Base-by-base conservation (phyloP, 306 rosid genomes). In the Vigna reflexopilosa region DNA sequence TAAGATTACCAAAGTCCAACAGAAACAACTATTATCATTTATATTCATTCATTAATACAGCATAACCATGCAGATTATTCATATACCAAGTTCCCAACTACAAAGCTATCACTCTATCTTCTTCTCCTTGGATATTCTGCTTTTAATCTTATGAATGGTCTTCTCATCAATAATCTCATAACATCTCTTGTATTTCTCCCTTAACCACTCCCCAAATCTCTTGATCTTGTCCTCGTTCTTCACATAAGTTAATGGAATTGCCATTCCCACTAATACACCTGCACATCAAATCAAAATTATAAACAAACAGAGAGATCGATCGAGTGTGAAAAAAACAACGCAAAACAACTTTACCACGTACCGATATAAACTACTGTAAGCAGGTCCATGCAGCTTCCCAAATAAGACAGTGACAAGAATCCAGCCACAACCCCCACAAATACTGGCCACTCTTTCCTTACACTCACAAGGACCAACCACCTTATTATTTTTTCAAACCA, bases 101-200 rank as follows among this genome's bases (percentile, higher is more conserved):
- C 54, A 79, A 44, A 16, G 30, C 28, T 22, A 51, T 73, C 77
- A 87, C 49, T 87, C 86, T 17, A 47, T 50, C 74, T 89, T 91
- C 79, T 89, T 89, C 44, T 48, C 84, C 73, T 68, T 34, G 15
- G 30, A 10, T 38, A 86, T 57, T 83, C 48, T 86, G 67, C 50
- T 70, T 69, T 47, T 84, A 17, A 84, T 63, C 57, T 88, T 88
- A 77, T 81, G 79, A 11, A 84, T 45, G 26, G 90, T 86, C 84
- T 84, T 93, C 10, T 86, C 91, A 62, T 90, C 87, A 40, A 90
- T 9, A 50, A 77, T 79, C 70, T 88, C 85, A 32, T 85, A 81
- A n/a, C 42, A 78, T 73, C 74, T 77, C 26, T 71, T 75, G 69
- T 67, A 32, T 17, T 85, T 86, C 70, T 34, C 77, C 78, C 50